Evolutionary conservation across 768 basidiomycete species (phyloP).

Genomic region (Mycena galopus): DNA sequence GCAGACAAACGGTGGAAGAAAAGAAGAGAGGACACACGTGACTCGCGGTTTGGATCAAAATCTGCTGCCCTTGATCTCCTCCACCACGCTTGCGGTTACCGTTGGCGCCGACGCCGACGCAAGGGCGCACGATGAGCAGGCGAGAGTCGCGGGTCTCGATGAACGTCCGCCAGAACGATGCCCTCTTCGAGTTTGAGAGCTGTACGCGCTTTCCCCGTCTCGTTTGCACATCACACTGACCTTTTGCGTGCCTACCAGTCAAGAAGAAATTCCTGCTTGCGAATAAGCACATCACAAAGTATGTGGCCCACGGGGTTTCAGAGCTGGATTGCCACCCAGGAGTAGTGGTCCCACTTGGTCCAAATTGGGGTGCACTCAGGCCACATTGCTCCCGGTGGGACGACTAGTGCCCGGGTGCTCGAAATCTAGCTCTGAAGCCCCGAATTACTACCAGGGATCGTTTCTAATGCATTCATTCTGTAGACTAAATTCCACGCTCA

Average conservation of each 20-base stretch:
- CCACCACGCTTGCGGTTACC: constrained; percentile 20
- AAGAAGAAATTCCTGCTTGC: constrained; percentile 94
- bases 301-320: constrained; percentile 36
- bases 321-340: constrained; percentile 4
- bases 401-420: neutral
- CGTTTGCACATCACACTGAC: constrained; percentile 41
- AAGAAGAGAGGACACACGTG: constrained; percentile 4
- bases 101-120: constrained; percentile 14
- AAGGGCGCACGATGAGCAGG: constrained; percentile 63
- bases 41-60: constrained; percentile 32
- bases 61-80: constrained; percentile 24
- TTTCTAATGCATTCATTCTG: neutral
- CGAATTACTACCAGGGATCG: neutral
- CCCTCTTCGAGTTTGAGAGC: constrained; percentile 86
- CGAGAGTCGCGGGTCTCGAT: constrained; percentile 75
- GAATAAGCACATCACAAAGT: constrained; percentile 95
- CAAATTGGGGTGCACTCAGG: neutral
- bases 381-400: constrained; percentile 3
- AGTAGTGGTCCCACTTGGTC: constrained; percentile 3
- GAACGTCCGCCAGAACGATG: constrained; percentile 79
- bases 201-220: constrained; percentile 64
- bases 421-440: neutral
- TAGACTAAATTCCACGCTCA: constrained; percentile 89
- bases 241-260: constrained; percentile 64
- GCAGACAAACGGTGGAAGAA: neutral